phyloP scores from a whole-genome alignment of 805 yeast species.

The Lipomyces lipofer region DNA sequence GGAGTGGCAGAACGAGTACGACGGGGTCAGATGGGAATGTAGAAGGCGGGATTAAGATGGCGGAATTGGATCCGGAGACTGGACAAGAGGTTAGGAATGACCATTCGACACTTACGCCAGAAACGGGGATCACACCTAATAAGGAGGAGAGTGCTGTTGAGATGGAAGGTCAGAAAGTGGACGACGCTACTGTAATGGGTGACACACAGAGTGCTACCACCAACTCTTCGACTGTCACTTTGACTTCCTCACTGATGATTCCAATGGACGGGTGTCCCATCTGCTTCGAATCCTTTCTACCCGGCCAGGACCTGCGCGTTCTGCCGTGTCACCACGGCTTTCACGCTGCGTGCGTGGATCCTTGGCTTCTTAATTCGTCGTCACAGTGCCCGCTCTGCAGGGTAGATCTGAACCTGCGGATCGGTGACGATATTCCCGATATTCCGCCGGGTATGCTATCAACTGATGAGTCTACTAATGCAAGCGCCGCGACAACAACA shows the following conservation, averaged over 20 bases:
- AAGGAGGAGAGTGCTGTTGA: background rate
- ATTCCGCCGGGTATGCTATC: conserved; percentile 22
- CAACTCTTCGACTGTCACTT: conserved; percentile 1
- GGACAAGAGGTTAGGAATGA: background rate
- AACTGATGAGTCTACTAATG: background rate
- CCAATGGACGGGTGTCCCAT: conserved; percentile 62
- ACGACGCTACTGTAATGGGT: background rate
- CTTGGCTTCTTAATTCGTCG: conserved; percentile 73
- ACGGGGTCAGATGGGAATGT: conserved; percentile 1
- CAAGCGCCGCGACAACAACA: background rate
- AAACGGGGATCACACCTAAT: too few species aligned
- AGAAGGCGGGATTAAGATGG: conserved; percentile 4
- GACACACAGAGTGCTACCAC: background rate
- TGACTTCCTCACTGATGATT: conserved; percentile 12
- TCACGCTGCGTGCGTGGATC: conserved; percentile 78
- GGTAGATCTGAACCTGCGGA: conserved; percentile 50
- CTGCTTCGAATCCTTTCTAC: conserved; percentile 67
- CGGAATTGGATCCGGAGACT: background rate
- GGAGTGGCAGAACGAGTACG: background rate
- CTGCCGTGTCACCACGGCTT: conserved; percentile 81
- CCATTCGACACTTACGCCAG: background rate
- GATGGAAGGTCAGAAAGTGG: background rate
- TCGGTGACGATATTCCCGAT: conserved; percentile 28
- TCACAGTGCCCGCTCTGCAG: conserved; percentile 86
- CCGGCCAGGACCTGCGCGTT: conserved; percentile 63